phyloP scores from a whole-genome alignment of 768 basidiomycete species.

The Collybia mongolica region DNA sequence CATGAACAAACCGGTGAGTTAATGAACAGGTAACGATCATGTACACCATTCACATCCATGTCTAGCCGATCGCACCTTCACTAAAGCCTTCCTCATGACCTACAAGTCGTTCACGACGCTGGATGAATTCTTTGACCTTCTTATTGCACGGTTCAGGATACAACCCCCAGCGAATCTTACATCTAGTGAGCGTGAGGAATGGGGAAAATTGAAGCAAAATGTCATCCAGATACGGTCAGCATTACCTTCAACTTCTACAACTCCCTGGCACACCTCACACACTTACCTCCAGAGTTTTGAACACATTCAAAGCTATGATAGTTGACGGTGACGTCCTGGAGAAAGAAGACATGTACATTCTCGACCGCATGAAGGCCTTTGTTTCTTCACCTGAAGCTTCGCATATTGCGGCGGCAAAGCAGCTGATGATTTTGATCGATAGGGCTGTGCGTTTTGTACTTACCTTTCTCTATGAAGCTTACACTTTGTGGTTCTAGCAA shows the following conservation, averaged over 20 bases:
- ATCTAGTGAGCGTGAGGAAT: slow-evolving; percentile 64
- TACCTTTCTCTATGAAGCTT: slow-evolving; percentile 4
- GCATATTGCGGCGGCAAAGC: slow-evolving; percentile 69
- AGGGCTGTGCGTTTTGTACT: slow-evolving; percentile 52
- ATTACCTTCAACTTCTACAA: not conserved
- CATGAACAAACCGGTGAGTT: slow-evolving; percentile 85
- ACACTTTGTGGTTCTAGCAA: slow-evolving; percentile 26
- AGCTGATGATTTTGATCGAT: slow-evolving; percentile 71
- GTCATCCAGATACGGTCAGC: slow-evolving; percentile 84
- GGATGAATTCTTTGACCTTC: slow-evolving; percentile 78
- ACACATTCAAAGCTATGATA: slow-evolving; percentile 88
- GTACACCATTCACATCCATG: slow-evolving; percentile 3
- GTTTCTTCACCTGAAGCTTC: slow-evolving; percentile 62
- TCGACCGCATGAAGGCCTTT: slow-evolving; percentile 83
- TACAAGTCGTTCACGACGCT: slow-evolving; percentile 92
- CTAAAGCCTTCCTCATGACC: slow-evolving; percentile 91
- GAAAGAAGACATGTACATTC: slow-evolving; percentile 80
- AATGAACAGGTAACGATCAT: not conserved
- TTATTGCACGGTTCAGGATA: slow-evolving; percentile 79
- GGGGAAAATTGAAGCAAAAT: slow-evolving; percentile 84
- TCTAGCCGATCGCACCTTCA: slow-evolving; percentile 60
- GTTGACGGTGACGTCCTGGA: slow-evolving; percentile 81
- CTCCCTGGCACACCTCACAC: too few species aligned
- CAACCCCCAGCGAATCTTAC: slow-evolving; percentile 68
- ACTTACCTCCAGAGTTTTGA: slow-evolving; percentile 64